These are phyloP conservation scores for Solanum appendiculatum DNA, from an alignment of 257 asterid species.

Conservation along the genomic window DNA sequence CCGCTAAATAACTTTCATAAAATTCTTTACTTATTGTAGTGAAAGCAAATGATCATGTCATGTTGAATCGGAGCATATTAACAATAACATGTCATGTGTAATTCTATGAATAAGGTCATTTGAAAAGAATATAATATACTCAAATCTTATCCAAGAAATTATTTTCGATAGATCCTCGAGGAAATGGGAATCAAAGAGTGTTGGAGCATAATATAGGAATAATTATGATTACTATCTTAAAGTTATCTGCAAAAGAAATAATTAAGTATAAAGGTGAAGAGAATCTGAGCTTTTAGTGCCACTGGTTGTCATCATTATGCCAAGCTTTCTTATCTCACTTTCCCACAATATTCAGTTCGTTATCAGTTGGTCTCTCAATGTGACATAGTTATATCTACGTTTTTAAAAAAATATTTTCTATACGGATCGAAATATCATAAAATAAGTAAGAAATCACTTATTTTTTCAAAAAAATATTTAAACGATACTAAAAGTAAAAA, in stretches of 20 bases:
- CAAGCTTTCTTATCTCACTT: not conserved
- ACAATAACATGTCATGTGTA: no score
- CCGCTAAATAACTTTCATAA: no score
- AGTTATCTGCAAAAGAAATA: not conserved
- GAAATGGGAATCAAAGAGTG: not conserved
- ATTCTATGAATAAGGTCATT: no score
- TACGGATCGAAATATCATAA: rapidly evolving
- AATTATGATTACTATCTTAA: not conserved
- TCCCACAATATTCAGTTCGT: not conserved
- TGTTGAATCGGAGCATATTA: rapidly evolving
- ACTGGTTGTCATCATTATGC: not conserved
- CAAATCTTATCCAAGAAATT: no score
- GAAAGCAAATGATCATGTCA: not conserved
- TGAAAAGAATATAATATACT: no score
- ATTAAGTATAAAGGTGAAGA: not conserved
- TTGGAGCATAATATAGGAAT: not conserved
- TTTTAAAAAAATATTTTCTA: no score
- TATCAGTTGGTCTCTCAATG: slow-evolving; percentile 7
- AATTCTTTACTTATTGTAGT: no score
- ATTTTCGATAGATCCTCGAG: rapidly evolving
- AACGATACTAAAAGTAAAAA: not conserved
- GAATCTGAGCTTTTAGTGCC: not conserved
- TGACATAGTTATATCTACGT: not conserved
- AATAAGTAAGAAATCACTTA: no score
- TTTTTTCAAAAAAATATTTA: no score